phyloP scores from a whole-genome alignment of 2,329 filamentous ascomycete genomes.

The Elsinoe australis region DNA sequence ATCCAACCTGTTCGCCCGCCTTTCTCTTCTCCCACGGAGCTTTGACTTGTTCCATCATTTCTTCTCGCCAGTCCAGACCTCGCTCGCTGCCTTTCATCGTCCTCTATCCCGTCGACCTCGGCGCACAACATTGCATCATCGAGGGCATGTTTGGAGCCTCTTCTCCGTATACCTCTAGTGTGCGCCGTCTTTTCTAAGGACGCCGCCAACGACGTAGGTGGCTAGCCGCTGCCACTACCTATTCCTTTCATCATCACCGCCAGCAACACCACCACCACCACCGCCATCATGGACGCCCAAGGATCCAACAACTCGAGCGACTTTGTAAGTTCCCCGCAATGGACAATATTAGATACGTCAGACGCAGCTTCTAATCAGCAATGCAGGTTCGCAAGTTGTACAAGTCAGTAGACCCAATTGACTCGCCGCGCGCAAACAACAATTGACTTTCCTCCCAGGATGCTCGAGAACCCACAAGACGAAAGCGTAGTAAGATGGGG shows the following conservation, averaged over 20 bases:
- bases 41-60: constrained; percentile 47
- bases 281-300: background rate
- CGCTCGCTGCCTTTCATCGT: constrained; percentile 83
- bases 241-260: background rate
- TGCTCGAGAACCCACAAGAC: constrained; percentile 93
- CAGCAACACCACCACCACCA: background rate
- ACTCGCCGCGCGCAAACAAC: background rate
- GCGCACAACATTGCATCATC: background rate
- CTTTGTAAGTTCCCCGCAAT: constrained; percentile 60
- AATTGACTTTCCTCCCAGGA: constrained; percentile 48
- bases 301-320: constrained; percentile 79
- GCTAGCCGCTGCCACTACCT: constrained; percentile 10
- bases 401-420: constrained; percentile 58
- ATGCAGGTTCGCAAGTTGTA: constrained; percentile 90
- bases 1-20: constrained; percentile 12
- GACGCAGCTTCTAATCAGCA: background rate
- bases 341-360: background rate
- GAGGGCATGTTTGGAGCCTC: constrained; percentile 4
- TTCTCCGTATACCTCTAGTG: background rate
- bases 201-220: constrained; percentile 9
- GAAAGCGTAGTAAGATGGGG: constrained; percentile 92
- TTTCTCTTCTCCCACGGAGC: background rate
- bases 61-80: constrained; percentile 90
- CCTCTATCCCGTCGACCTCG: constrained; percentile 58
- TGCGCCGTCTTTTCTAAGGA: background rate